A percentile compares a stretch with the other conserved stretches of the same genome.
Conservation (phyloP, 129 eudicot genomes). For the Apium graveolens region DNA sequence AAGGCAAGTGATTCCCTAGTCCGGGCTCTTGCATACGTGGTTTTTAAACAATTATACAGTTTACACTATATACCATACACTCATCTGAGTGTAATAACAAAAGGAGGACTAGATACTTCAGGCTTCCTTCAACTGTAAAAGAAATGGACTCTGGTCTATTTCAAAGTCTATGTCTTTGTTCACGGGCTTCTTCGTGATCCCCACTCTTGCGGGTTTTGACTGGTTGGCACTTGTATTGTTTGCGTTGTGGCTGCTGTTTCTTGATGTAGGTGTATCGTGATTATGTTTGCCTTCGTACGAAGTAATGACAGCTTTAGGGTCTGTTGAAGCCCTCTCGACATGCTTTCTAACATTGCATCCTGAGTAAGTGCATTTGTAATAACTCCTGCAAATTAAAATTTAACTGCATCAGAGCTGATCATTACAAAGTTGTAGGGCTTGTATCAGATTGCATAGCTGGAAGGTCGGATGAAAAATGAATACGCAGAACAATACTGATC, state of each 20-base stretch:
- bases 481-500: too few species aligned
- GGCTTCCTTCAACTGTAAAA: conserved; percentile 66
- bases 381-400: conserved; percentile 55
- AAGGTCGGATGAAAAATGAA: too few species aligned
- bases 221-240: conserved; percentile 10
- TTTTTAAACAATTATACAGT: background rate
- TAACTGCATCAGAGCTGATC: background rate
- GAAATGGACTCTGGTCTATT: conserved; percentile 44
- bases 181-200: conserved; percentile 21
- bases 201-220: conserved; percentile 23
- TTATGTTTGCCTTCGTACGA: conserved; percentile 96
- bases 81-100: background rate
- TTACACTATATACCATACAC: conserved; percentile 9
- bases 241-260: conserved; percentile 34
- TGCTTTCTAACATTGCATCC: conserved; percentile 95
- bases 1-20: background rate
- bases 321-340: conserved; percentile 81
- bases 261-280: conserved; percentile 66
- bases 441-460: background rate
- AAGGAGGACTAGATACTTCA: conserved; percentile 28
- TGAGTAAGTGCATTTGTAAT: conserved; percentile 70
- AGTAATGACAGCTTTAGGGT: conserved; percentile 81
- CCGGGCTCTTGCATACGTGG: background rate
- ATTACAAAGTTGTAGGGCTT: background rate
- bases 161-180: conserved; percentile 44